phyloP scores from a whole-genome alignment of 2,329 filamentous ascomycete species.

The Lasiodiplodia citricola region DNA sequence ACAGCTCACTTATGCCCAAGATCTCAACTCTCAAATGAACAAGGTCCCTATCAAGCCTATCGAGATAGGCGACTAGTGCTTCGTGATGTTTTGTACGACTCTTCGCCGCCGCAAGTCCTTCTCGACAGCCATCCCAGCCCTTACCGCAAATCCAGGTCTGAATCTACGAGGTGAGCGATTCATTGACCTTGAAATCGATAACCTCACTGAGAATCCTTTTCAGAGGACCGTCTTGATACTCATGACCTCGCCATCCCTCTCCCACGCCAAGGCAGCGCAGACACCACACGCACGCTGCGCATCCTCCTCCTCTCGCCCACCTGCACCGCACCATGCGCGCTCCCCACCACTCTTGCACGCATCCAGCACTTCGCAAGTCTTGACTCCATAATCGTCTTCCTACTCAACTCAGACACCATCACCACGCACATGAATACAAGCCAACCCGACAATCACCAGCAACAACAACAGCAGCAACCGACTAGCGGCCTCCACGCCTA shows the following conservation, averaged over 20 bases:
- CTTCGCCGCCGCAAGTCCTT: conserved; percentile 48
- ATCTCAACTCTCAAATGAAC: neutral
- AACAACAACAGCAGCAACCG: neutral
- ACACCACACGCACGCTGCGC: neutral
- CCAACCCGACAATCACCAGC: neutral
- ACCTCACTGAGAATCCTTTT: neutral
- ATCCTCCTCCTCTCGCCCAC: conserved; percentile 24
- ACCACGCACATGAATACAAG: neutral
- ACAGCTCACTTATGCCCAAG: neutral
- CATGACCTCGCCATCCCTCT: conserved; percentile 27
- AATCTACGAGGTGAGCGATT: conserved; percentile 38
- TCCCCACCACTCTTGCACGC: conserved; percentile 11
- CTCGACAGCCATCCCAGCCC: conserved; percentile 41
- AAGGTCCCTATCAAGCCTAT: neutral
- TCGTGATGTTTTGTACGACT: conserved; percentile 47
- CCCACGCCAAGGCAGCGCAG: neutral
- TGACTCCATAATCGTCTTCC: conserved; percentile 13
- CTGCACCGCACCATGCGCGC: neutral
- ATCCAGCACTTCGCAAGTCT: conserved; percentile 23
- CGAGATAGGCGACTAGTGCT: neutral
- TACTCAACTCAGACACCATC: neutral
- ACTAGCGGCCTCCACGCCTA: conserved; percentile 12
- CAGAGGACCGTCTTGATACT: conserved; percentile 19
- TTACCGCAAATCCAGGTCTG: conserved; percentile 34
- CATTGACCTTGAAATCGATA: neutral